Conservation (phyloP, 108 stramenopile species). For the Mediolabrus comicus region DNA sequence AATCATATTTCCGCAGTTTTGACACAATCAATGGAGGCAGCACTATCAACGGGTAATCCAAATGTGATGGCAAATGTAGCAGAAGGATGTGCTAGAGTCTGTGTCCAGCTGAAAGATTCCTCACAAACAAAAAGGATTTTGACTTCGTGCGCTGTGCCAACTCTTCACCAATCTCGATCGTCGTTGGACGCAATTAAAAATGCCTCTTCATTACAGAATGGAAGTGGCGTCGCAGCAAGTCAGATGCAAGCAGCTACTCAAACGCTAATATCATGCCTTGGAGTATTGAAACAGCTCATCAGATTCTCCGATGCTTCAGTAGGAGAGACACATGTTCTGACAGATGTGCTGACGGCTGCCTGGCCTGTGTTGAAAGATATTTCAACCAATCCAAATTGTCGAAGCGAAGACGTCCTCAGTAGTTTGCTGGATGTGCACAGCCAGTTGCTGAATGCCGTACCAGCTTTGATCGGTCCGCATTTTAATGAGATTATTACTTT, state of each 20-base stretch:
- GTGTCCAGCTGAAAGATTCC: conserved; percentile 35
- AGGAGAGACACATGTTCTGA: conserved; percentile 19
- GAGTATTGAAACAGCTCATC: conserved; percentile 39
- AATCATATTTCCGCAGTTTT: conserved; percentile 10
- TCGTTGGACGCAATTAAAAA: conserved; percentile 25
- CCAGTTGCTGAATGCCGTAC: conserved; percentile 48
- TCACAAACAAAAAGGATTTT: conserved; percentile 8
- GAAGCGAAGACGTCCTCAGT: conserved; percentile 27
- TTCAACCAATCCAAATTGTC: conserved; percentile 24
- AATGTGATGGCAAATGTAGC: conserved; percentile 52
- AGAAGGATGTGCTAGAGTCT: conserved; percentile 48
- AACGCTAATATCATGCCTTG: conserved; percentile 31
- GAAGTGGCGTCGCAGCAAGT: conserved; percentile 22
- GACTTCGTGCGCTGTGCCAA: conserved; percentile 22
- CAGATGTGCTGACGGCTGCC: conserved; percentile 26
- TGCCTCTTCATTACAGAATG: not conserved
- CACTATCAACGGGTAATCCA: conserved; percentile 38
- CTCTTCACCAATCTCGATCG: conserved; percentile 25
- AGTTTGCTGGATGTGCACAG: conserved; percentile 42
- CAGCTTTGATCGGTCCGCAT: conserved; percentile 44
- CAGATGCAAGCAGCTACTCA: conserved; percentile 38
- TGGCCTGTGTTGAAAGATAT: conserved; percentile 48
- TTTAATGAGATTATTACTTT: conserved; percentile 53
- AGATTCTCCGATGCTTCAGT: conserved; percentile 48
- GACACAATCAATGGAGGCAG: conserved; percentile 43